Percentiles rank a stretch among this genome's conserved stretches.
These are phyloP conservation scores for Helminthosporium solani DNA, from an alignment of 2,329 filamentous ascomycete genomes.

Conservation along the genomic window DNA sequence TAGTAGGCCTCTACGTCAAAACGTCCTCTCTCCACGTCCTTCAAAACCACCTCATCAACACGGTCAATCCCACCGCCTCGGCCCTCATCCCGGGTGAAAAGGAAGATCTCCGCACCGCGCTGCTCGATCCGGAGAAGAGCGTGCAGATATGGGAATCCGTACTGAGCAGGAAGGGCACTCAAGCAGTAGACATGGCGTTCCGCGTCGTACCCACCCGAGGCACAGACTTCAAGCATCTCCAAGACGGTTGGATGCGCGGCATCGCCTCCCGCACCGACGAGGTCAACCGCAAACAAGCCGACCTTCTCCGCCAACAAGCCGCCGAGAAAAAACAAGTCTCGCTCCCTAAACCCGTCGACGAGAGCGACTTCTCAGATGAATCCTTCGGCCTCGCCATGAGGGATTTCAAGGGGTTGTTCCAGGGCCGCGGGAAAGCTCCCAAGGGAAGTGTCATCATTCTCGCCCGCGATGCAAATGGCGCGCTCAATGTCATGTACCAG, in stretches of 20 bases:
- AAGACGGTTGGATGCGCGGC: slow-evolving; percentile 86
- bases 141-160: slow-evolving; percentile 74
- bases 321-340: slow-evolving; percentile 39
- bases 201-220: slow-evolving; percentile 87
- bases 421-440: slow-evolving; percentile 71
- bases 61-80: slow-evolving; percentile 74
- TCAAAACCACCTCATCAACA: slow-evolving; percentile 73
- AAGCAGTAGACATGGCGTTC: slow-evolving; percentile 70
- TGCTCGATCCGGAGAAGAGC: slow-evolving; percentile 69
- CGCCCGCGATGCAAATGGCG: slow-evolving; percentile 64
- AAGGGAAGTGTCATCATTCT: slow-evolving; percentile 79
- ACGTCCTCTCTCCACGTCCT: slow-evolving; percentile 78
- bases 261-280: slow-evolving; percentile 71
- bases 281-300: slow-evolving; percentile 38
- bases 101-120: slow-evolving; percentile 64
- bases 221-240: slow-evolving; percentile 89
- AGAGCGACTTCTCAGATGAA: slow-evolving; percentile 64
- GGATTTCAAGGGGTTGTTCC: slow-evolving; percentile 80
- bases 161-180: slow-evolving; percentile 55
- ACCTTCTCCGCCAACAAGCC: slow-evolving; percentile 46
- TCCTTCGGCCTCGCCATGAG: slow-evolving; percentile 72
- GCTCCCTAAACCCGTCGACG: slow-evolving; percentile 35
- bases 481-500: slow-evolving; percentile 48
- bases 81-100: slow-evolving; percentile 83
- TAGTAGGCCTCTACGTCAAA: slow-evolving; percentile 88